Base-by-base conservation (phyloP, 2,329 filamentous ascomycete genomes). In the Myriosclerotinia curreyana region DNA sequence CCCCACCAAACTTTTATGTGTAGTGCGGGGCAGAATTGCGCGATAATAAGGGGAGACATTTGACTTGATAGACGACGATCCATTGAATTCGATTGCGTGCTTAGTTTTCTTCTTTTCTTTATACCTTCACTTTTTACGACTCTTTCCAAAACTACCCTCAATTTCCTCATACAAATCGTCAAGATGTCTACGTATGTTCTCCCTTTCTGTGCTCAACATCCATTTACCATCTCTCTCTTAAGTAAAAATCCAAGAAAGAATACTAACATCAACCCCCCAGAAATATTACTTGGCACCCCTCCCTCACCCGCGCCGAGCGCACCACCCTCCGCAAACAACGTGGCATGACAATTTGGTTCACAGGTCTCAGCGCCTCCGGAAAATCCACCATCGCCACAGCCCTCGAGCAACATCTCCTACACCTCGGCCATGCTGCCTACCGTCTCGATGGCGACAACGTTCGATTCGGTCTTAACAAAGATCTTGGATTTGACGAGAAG, bases 381-480 rank as follows among this genome's bases (percentile, higher is more conserved):
- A 99, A 99, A 80, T 97, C 94, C 60, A 99, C 95, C 65, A 91
- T 99, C 68, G 95, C 95, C 63, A 96, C 92, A 3, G 95, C 95
- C 20, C 90, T 99, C 49, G 95, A 99, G 82, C 94, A 97, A 81
- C 92, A 97, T 78, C 88, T 99, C 42, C 86, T 99, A 64, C 92
- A 96, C 77, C 83, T 91, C 14, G 89, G 88, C 51, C 81, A 95
- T 60, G 81, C 88, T 64, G 90, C 93, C 66, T 99, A 99, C 84
- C 88, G 95, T 61, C 88, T 99, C 38, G 95, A 99, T 79, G 95
- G 94, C 74, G 95, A 99, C 84, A 99, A 99, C 79, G 89, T 99
- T 70, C 94, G 95, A 67, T 97, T 98, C 80, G 95, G 95, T 20
- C 84, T 99, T 71, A 99, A 98, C 86, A 96, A 96, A 79, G 94